Base-by-base conservation (phyloP, 768 basidiomycete genomes). In the Kwoniella heveanensis region DNA sequence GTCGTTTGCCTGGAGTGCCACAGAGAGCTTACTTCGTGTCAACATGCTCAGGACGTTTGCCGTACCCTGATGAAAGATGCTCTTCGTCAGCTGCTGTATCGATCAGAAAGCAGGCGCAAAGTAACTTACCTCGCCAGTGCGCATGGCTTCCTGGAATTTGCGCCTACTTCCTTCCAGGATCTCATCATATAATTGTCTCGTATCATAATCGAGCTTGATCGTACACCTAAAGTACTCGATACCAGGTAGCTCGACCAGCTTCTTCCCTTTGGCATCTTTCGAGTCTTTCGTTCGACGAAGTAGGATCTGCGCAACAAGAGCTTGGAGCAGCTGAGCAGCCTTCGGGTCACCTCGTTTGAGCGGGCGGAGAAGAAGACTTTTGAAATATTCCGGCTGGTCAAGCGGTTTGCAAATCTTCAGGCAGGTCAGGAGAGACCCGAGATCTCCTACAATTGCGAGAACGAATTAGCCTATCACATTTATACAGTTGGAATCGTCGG, bases 381-480 rank as follows among this genome's bases (percentile, higher is more conserved):
- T 90, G 83, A 87, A 95, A 71, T 89, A 88, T 60, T 91, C 88
- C 55, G 88, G 24, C 62, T 90, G 85, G 75, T 94, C 90, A 6
- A 96, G 81, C 0, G 93, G 93, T 37, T 82, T 84, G 74, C 93
- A 96, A n/a, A 95, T 87, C 74, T 83, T 85, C 36, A 95, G 83
- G 81, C 96, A 96, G 1, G 86, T 87, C 24, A 96, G 81, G 54
- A 94, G 82, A 10, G 92, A 90, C 2, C 93, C 91, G 21, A 96
- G 85, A 80, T 95, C 92, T 88, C 90, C 53, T 66, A 39, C 0
- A 68, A 64, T 91, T 89, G 89, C 90, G 60, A 10, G 37, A 13
- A 30, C n/a, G n/a, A n/a, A n/a, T n/a, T n/a, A n/a, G n/a, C n/a
- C n/a, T n/a, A n/a, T n/a, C n/a, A n/a, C n/a, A n/a, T n/a, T n/a